A percentile compares a stretch with the other conserved stretches of the same genome.
phyloP scores from a whole-genome alignment of 768 basidiomycete species.

The Collybia mongolica region DNA sequence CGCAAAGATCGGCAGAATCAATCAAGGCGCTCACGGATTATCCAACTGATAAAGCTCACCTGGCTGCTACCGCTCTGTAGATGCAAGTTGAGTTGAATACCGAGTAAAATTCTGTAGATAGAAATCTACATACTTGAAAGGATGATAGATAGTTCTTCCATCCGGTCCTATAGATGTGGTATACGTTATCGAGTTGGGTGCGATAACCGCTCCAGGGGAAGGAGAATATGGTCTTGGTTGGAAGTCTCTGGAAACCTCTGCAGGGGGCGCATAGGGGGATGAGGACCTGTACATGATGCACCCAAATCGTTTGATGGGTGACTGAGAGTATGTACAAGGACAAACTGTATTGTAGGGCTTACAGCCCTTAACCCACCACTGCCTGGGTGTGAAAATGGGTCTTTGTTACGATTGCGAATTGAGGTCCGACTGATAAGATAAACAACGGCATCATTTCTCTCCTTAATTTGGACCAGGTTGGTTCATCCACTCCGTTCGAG shows the following conservation, averaged over 20 bases:
- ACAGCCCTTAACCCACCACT: conserved; percentile 4
- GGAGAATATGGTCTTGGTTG: conserved; percentile 11
- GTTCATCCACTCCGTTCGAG: too few relatives aligned
- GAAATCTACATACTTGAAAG: conserved; percentile 59
- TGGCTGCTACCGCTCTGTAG: conserved; percentile 68
- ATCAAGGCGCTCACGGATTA: neutral
- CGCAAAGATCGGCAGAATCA: conserved; percentile 19
- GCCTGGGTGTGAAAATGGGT: too few relatives aligned
- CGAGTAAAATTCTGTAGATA: conserved; percentile 11
- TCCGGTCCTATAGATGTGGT: conserved; percentile 63
- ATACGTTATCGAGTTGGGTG: conserved; percentile 71
- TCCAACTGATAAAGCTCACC: conserved; percentile 36
- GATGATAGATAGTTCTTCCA: conserved; percentile 65
- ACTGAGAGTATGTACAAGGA: neutral
- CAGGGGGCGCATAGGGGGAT: conserved; percentile 25
- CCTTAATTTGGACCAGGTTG: too few relatives aligned
- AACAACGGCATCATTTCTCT: too few relatives aligned
- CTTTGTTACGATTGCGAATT: too few relatives aligned
- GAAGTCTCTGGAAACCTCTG: conserved; percentile 10
- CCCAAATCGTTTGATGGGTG: conserved; percentile 11
- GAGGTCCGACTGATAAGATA: too few relatives aligned
- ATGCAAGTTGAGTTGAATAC: conserved; percentile 14
- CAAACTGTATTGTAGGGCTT: neutral
- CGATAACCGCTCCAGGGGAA: conserved; percentile 38
- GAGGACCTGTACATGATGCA: conserved; percentile 29